Evolutionary conservation across 2,329 filamentous ascomycete species (phyloP), one percentile per base, ranked within the genome.

Genomic region (Passalora sequoiae): DNA sequence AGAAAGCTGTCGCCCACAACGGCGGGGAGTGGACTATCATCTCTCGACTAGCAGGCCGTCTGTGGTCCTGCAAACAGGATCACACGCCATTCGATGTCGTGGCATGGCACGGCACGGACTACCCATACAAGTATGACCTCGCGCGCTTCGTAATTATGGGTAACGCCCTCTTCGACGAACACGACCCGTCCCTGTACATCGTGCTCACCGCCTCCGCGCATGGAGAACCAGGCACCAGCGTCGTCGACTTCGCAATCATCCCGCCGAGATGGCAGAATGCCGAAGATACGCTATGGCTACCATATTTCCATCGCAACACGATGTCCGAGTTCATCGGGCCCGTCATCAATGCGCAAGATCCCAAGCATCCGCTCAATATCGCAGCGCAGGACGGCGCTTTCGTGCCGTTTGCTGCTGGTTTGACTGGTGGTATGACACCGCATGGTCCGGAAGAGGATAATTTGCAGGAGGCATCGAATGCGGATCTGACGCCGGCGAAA

Each of bases 201-300:
- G 81, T 85, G 2, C 70, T 84, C 13, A 77, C 81, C 1, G 80
- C 78, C 2, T 77, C 74, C n/a, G 33, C 44, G 1, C 33, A 47
- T 28, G 77, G 76, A 3, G 64, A 65, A 10, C 66, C 72, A 6
- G 72, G 71, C 4, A 74, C 74, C 0, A 69, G 75, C 0, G 66
- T 82, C 3, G 80, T 78, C 4, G 82, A 85, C 66, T 84, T 85
- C 53, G 78, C 84, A 53, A 77, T 83, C 62, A 83, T 85, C 64
- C 79, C 80, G 6, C 80, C 81, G 2, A 21, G 81, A 38, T 85
- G 81, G 80, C 72, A 83, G 31, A 79, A 83, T 0, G 75, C 73
- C 2, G 78, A 83, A 55, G 72, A 83, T 56, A 85, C 82, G 0
- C 84, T 84, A 69, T 75, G 81, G n/a, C 78, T 80, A 19, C 82